Conservation (phyloP, 2,329 filamentous ascomycete species). For the Penicillium glabrum region DNA sequence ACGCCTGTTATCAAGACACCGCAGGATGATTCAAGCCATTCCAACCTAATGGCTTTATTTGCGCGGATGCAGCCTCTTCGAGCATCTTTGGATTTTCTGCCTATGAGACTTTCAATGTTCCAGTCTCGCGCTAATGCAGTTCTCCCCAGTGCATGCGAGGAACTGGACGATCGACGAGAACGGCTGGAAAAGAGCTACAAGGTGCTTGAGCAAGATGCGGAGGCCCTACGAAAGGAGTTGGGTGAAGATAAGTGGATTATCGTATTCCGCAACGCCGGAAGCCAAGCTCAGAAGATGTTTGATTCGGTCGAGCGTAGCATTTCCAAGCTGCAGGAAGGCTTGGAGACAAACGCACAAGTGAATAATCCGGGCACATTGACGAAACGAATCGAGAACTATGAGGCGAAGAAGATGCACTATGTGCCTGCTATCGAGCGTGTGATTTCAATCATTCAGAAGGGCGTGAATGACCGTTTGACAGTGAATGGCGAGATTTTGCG, state of each 20-base stretch:
- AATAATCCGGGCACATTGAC: constrained; percentile 68
- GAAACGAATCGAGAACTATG: constrained; percentile 89
- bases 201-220: constrained; percentile 85
- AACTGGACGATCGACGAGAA: constrained; percentile 73
- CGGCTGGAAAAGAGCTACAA: constrained; percentile 82
- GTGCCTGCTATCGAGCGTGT: constrained; percentile 90
- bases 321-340: constrained; percentile 73
- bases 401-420: constrained; percentile 93
- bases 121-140: constrained; percentile 71
- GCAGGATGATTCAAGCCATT: constrained; percentile 84
- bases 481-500: constrained; percentile 94
- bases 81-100: constrained; percentile 90
- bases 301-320: constrained; percentile 90
- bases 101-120: constrained; percentile 90
- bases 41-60: constrained; percentile 83
- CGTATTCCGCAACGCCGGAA: constrained; percentile 88
- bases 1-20: constrained; percentile 47
- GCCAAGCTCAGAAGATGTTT: constrained; percentile 94
- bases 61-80: constrained; percentile 92
- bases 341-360: constrained; percentile 72
- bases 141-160: constrained; percentile 89
- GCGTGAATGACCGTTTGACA: constrained; percentile 91
- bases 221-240: constrained; percentile 82
- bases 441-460: constrained; percentile 87
- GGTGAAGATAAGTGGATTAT: constrained; percentile 95